Conservation (phyloP, 2,329 filamentous ascomycete genomes). For the Elsinoe australis region DNA sequence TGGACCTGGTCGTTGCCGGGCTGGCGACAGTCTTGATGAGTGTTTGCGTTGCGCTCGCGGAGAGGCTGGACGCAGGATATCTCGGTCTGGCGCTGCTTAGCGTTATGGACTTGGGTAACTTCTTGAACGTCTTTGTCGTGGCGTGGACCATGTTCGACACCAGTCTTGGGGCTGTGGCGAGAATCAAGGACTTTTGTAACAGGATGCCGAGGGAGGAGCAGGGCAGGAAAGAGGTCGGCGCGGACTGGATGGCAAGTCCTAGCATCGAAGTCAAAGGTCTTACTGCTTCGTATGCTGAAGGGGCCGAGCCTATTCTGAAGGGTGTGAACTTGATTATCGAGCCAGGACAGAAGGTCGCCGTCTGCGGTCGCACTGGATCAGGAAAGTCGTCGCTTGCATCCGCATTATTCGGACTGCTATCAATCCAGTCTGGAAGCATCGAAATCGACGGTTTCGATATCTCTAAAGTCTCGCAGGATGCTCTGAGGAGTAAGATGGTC, state of each 20-base stretch:
- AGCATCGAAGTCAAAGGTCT: conserved; percentile 65
- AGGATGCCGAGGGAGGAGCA: conserved; percentile 44
- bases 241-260: conserved; percentile 68
- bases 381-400: conserved; percentile 47
- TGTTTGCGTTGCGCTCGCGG: conserved; percentile 34
- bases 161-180: conserved; percentile 48
- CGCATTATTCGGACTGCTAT: conserved; percentile 44
- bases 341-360: conserved; percentile 43
- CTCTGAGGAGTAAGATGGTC: conserved; percentile 41
- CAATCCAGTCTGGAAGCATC: conserved; percentile 38
- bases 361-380: conserved; percentile 50
- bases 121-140: conserved; percentile 43
- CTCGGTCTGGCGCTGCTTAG: conserved; percentile 49
- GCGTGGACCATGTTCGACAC: conserved; percentile 54
- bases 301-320: conserved; percentile 36
- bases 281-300: conserved; percentile 22
- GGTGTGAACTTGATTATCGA: conserved; percentile 41
- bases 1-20: conserved; percentile 16
- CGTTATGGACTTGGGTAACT: conserved; percentile 47
- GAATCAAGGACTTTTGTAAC: conserved; percentile 47
- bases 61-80: conserved; percentile 41
- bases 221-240: conserved; percentile 53
- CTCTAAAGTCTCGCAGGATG: conserved; percentile 36
- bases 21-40: conserved; percentile 24
- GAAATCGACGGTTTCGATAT: conserved; percentile 44